These are phyloP conservation scores for Tylopilus intermedius DNA, from an alignment of 768 basidiomycete genomes.

Conservation along the genomic window DNA sequence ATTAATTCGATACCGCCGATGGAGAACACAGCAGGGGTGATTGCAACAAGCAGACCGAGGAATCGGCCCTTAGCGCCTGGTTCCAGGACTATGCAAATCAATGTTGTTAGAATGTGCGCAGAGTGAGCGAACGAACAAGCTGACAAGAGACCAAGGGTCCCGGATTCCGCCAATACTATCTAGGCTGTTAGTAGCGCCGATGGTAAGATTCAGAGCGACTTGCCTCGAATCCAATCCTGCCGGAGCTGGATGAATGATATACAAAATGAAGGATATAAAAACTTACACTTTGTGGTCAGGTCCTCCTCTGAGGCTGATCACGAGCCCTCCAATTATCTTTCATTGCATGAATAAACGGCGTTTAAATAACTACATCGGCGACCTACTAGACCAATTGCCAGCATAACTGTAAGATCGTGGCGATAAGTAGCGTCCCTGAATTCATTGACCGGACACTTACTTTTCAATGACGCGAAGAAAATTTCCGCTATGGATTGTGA, in stretches of 20 bases:
- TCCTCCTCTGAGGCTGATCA: conserved; percentile 57
- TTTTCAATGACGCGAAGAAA: conserved; percentile 20
- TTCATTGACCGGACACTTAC: conserved; percentile 6
- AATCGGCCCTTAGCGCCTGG: conserved; percentile 21
- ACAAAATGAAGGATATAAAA: conserved; percentile 26
- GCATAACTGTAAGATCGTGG: conserved; percentile 25
- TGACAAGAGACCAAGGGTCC: conserved; percentile 24
- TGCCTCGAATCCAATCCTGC: conserved; percentile 19
- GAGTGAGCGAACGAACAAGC: background rate
- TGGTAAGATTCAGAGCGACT: background rate
- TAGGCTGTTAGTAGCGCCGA: background rate
- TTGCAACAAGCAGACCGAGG: conserved; percentile 19
- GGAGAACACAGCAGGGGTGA: conserved; percentile 51
- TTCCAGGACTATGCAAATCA: conserved; percentile 10
- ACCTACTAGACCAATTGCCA: conserved; percentile 34
- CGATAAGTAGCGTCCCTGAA: background rate
- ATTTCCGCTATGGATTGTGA: conserved; percentile 20
- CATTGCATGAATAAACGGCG: background rate
- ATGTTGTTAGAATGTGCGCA: background rate
- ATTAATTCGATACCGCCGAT: conserved; percentile 76
- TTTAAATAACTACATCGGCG: background rate
- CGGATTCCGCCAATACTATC: conserved; percentile 22
- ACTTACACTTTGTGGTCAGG: conserved; percentile 40
- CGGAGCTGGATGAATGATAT: background rate
- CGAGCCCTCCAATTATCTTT: conserved; percentile 39